These are phyloP conservation scores for Chlorella vulgaris DNA, from an alignment of 139 green algal species.

Conservation along the genomic window DNA sequence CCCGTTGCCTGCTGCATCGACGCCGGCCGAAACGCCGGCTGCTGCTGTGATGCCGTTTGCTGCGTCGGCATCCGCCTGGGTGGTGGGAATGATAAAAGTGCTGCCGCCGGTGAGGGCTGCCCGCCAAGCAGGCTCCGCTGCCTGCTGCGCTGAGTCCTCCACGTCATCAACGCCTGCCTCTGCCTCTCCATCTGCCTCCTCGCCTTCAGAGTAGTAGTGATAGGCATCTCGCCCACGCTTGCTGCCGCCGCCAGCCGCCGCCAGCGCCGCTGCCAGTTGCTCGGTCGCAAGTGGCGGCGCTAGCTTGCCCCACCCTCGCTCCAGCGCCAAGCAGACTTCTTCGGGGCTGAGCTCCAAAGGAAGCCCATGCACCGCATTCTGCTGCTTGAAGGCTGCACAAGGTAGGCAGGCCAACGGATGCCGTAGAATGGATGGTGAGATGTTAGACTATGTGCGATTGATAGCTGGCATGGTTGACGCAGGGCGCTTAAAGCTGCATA, in stretches of 20 bases:
- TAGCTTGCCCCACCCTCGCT: slow-evolving; percentile 33
- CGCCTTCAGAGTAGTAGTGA: not conserved
- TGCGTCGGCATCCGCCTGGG: not conserved
- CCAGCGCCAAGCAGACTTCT: slow-evolving; percentile 52
- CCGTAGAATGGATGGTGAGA: no score
- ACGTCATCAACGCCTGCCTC: not conserved
- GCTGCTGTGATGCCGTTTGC: not conserved
- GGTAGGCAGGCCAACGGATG: not conserved
- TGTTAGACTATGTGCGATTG: no score
- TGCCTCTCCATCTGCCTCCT: not conserved
- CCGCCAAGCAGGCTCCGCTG: slow-evolving; percentile 23
- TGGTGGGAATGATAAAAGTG: slow-evolving; percentile 30
- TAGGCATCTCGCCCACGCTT: not conserved
- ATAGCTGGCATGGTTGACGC: no score
- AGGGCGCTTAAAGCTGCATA: no score
- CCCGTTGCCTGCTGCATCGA: not conserved
- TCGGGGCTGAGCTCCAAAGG: slow-evolving; percentile 54
- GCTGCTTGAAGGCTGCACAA: slow-evolving; percentile 60
- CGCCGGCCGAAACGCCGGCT: no score
- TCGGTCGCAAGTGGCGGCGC: not conserved
- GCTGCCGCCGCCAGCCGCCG: not conserved
- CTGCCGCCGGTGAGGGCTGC: slow-evolving; percentile 20
- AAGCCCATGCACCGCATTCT: slow-evolving; percentile 60
- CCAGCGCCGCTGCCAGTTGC: not conserved
- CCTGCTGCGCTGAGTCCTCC: slow-evolving; percentile 9